Base-by-base conservation (phyloP, 2,329 filamentous ascomycete species). In the Trichocomaceae sp. region DNA sequence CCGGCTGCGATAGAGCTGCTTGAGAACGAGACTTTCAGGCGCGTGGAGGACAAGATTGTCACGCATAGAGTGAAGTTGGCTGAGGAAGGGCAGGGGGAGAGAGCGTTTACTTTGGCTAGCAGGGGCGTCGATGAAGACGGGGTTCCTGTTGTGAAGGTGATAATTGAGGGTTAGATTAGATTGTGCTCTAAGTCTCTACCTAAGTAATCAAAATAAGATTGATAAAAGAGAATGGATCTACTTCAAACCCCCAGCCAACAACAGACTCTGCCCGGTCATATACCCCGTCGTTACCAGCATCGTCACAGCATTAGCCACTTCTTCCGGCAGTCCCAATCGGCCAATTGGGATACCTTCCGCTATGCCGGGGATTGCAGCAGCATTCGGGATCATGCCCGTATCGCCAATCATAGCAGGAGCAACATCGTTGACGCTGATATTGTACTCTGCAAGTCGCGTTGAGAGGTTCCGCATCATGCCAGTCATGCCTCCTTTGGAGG, bases 341-440 rank as follows among this genome's bases (percentile, higher is more conserved):
- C 80, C 79, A 2, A 85, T 73, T 0, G 83, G 83, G 44, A 85
- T 84, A 26, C 79, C 79, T 59, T 73, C 78, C 22, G 82, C 79
- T 59, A 84, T 79, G 0, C 82, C 82, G 0, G 82, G 77, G 50
- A 79, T 80, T 19, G 78, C 77, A 58, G 80, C 76, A 41, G 78
- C 78, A 57, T 81, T 75, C 1, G 81, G 80, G 42, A 85, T 82
- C 81, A 85, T 81, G 1, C 80, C 80, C 2, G 80, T 83, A 20
- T 80, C 78, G 3, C 82, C 83, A 59, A 86, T 85, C 82, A 86
- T 85, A 2, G 83, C 83, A 0, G 83, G 83, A 2, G 82, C 81
- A n/a, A 86, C 81, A 59, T 85, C 83, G 57, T 86, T 86, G 55
- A 85, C 81, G 13, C 82, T 83, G 60, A 86, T 83, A 31, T 83